These are phyloP conservation scores for Trypanosoma mega DNA, from an alignment of 208 protist species.

Conservation along the genomic window DNA sequence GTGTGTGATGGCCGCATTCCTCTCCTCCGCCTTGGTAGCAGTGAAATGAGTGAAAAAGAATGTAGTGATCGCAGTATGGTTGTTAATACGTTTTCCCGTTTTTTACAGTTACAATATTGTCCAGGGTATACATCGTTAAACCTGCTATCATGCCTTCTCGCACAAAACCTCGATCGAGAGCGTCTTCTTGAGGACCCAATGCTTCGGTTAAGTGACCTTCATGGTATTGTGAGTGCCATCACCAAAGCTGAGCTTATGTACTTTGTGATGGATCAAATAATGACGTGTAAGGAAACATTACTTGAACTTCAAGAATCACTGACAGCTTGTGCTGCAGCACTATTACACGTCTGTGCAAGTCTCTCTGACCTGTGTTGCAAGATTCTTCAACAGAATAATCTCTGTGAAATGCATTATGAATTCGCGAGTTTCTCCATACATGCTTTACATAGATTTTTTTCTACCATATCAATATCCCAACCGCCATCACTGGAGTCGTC, in stretches of 20 bases:
- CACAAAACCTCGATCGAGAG: conserved; percentile 35
- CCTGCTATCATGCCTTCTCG: conserved; percentile 37
- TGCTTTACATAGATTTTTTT: conserved; percentile 10
- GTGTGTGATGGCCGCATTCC: conserved; percentile 54
- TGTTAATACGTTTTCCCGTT: conserved; percentile 56
- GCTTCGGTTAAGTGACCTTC: conserved; percentile 44
- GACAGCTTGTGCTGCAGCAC: conserved; percentile 25
- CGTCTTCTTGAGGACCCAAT: conserved; percentile 32
- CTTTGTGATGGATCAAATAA: no score
- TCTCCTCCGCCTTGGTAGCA: conserved; percentile 24
- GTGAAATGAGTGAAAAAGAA: conserved; percentile 24
- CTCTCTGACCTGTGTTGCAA: conserved; percentile 40
- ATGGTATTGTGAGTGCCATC: conserved; percentile 65
- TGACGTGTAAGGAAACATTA: conserved; percentile 33
- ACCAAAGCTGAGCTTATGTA: conserved; percentile 61
- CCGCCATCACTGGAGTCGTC: no score
- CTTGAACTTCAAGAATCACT: conserved; percentile 31
- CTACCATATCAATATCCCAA: no score
- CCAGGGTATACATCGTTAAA: conserved; percentile 57
- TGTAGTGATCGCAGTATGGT: conserved; percentile 46
- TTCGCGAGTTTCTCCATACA: conserved; percentile 56
- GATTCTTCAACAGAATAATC: conserved; percentile 43
- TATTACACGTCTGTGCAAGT: conserved; percentile 48
- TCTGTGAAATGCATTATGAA: conserved; percentile 42
- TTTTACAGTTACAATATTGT: conserved; percentile 76